These are phyloP conservation scores for Monosporascus sp. DNA, from an alignment of 2,329 filamentous ascomycete species.

Conservation along the genomic window DNA sequence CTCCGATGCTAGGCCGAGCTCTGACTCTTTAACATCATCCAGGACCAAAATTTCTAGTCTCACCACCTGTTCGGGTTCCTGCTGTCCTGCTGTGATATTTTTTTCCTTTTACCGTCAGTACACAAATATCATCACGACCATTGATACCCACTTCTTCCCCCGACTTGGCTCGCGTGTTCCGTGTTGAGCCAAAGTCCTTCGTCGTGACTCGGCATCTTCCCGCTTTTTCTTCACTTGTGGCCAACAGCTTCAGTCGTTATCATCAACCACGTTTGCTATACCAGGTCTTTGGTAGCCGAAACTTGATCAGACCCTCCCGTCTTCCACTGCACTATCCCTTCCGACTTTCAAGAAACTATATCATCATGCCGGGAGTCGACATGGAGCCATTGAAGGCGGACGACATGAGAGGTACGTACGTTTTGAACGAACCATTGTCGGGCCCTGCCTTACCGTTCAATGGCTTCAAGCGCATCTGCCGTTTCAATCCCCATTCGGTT, in stretches of 20 bases:
- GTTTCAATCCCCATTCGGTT: not conserved
- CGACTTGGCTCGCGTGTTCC: not conserved
- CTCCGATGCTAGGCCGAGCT: not conserved
- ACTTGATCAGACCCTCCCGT: not conserved
- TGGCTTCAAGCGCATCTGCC: not conserved
- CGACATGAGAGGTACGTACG: slow-evolving; percentile 33
- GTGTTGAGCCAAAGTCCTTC: not conserved
- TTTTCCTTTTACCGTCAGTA: not conserved
- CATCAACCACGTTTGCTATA: not conserved
- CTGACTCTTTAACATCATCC: not conserved
- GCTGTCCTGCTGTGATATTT: not conserved
- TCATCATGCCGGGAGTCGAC: slow-evolving; percentile 30
- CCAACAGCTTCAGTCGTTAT: not conserved
- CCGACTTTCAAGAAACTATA: not conserved
- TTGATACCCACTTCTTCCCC: not conserved
- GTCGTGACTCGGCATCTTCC: not conserved
- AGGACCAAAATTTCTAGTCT: too few relatives aligned
- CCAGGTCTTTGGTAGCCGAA: not conserved
- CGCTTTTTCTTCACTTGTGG: not conserved
- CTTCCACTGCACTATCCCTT: not conserved
- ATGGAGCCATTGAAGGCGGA: slow-evolving; percentile 29
- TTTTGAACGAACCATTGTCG: not conserved
- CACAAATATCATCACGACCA: not conserved
- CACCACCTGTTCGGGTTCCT: not conserved
- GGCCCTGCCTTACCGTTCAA: too few relatives aligned